Conservation (phyloP, 495 filamentous ascomycete species). For the Rhypophila decipiens region DNA sequence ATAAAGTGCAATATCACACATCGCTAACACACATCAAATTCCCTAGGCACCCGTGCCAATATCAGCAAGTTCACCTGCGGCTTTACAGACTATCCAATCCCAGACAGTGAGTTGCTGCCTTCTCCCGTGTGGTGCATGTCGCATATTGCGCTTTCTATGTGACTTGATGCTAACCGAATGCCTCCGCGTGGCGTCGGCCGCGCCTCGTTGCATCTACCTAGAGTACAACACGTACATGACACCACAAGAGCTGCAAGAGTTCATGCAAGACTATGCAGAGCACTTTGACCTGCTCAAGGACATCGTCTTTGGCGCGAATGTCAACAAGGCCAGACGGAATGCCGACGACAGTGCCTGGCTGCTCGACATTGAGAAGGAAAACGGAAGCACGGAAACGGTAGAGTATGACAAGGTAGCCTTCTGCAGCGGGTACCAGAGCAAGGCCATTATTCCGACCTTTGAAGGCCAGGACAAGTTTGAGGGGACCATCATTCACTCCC, state of each 20-base stretch:
- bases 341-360: constrained; percentile 9
- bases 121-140: neutral
- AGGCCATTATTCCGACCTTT: constrained; percentile 19
- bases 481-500: constrained; percentile 23
- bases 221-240: constrained; percentile 21
- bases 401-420: constrained; percentile 27
- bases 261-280: constrained; percentile 21
- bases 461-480: constrained; percentile 20
- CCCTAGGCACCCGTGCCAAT: constrained; percentile 20
- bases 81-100: constrained; percentile 31
- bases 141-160: no score
- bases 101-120: constrained; percentile 21
- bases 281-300: constrained; percentile 12
- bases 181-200: no score
- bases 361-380: constrained; percentile 15
- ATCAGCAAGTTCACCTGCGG: constrained; percentile 31
- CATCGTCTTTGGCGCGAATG: constrained; percentile 8
- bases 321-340: constrained; percentile 1
- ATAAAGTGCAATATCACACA: no score
- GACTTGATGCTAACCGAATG: no score
- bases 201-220: neutral
- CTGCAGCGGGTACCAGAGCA: constrained; percentile 26
- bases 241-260: constrained; percentile 22
- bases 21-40: neutral
- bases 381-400: constrained; percentile 11